A percentile compares a stretch with the other conserved stretches of the same genome.
phyloP scores from a whole-genome alignment of 768 basidiomycete genomes.

The Podaxis carcinomalis region DNA sequence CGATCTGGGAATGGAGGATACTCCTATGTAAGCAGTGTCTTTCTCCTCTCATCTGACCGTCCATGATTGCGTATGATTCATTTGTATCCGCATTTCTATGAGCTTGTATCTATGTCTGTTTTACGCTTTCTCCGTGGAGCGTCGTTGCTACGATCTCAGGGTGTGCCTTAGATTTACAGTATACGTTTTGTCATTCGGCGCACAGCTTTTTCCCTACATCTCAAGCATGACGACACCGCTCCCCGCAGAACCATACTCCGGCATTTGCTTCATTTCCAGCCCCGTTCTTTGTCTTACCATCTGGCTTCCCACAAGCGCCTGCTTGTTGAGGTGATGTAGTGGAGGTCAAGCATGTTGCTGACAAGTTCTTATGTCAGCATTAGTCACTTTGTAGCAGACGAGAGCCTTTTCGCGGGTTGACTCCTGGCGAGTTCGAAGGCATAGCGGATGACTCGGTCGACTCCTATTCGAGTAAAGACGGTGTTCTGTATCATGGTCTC shows the following conservation, averaged over 20 bases:
- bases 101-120: not conserved
- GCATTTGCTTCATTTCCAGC: conserved; percentile 20
- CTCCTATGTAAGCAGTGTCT: not conserved
- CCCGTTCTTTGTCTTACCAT: not conserved
- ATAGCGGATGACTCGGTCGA: conserved; percentile 45
- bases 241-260: conserved; percentile 57
- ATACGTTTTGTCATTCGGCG: too few species aligned
- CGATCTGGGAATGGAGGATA: conserved; percentile 25
- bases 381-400: conserved; percentile 53
- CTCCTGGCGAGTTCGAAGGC: conserved; percentile 49
- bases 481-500: conserved; percentile 41
- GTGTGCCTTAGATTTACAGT: not conserved
- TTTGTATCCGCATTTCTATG: not conserved
- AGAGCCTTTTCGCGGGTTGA: conserved; percentile 44
- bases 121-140: not conserved
- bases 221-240: conserved; percentile 37
- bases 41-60: not conserved
- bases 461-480: conserved; percentile 45
- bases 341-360: too few species aligned
- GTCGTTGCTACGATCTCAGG: not conserved
- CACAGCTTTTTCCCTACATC: too few species aligned
- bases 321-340: conserved; percentile 2
- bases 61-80: too few species aligned
- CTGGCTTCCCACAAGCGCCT: not conserved
- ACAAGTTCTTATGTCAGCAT: too few species aligned